Evolutionary conservation across 1,284 basidiomycete species (phyloP).

Genomic region (Microbotryum silenes-acaulis): DNA sequence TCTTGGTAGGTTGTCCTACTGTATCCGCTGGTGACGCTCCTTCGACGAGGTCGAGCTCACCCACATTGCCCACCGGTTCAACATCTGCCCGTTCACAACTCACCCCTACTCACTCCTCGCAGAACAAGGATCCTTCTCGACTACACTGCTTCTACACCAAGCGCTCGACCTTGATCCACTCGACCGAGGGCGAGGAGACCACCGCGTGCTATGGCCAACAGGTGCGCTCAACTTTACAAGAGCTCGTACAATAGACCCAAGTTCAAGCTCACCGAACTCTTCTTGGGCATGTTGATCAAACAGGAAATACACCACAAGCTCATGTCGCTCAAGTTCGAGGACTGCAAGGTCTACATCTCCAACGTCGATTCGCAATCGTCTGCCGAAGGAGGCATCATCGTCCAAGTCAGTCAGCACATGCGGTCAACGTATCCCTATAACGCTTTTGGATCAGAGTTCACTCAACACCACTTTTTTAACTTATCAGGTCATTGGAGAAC

Average conservation of each 20-base stretch:
- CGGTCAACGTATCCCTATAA: neutral
- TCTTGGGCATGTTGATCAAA: neutral
- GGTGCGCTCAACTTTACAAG: conserved; percentile 45
- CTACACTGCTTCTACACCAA: conserved; percentile 99
- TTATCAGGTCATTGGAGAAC: conserved; percentile 72
- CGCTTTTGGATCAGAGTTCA: no score
- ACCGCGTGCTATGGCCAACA: conserved; percentile 85
- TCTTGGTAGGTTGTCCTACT: neutral
- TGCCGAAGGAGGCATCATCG: conserved; percentile 89
- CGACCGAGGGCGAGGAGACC: conserved; percentile 86
- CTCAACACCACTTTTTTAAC: neutral
- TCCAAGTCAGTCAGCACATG: conserved; percentile 59
- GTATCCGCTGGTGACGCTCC: neutral
- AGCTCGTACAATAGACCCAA: neutral
- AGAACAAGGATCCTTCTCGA: conserved; percentile 93
- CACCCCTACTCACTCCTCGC: conserved; percentile 56
- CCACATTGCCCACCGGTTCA: no score
- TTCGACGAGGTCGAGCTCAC: neutral
- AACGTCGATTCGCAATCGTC: conserved; percentile 56
- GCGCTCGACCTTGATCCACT: conserved; percentile 91
- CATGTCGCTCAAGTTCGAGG: conserved; percentile 81
- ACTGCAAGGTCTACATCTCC: conserved; percentile 67
- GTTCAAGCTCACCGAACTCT: neutral
- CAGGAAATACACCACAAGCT: conserved; percentile 98
- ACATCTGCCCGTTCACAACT: neutral